These are phyloP conservation scores for Eurotiales sp. DNA, from an alignment of 2,329 filamentous ascomycete genomes.

Conservation along the genomic window DNA sequence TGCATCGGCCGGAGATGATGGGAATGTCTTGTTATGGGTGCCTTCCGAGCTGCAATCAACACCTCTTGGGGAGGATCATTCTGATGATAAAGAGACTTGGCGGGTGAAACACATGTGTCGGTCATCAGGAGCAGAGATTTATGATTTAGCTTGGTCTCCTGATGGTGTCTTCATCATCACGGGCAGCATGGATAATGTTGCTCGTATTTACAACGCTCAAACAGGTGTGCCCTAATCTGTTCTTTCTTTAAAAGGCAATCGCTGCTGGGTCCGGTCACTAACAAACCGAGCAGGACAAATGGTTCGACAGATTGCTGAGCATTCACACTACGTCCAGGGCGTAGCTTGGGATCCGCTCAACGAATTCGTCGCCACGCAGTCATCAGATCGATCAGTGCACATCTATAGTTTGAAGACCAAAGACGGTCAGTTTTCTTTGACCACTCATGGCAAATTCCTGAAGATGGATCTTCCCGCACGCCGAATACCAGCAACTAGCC, in stretches of 20 bases:
- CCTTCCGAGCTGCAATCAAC: constrained; percentile 71
- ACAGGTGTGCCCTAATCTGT: constrained; percentile 60
- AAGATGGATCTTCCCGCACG: constrained; percentile 92
- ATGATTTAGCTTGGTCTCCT: constrained; percentile 98
- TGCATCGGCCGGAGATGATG: constrained; percentile 93
- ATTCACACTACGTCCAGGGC: constrained; percentile 97
- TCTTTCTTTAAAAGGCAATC: constrained; percentile 16
- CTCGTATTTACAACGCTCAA: constrained; percentile 90
- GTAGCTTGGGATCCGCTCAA: constrained; percentile 98
- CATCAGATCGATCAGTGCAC: constrained; percentile 94
- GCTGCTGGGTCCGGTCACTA: too few species aligned
- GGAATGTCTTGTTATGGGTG: constrained; percentile 95
- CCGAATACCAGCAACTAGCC: constrained; percentile 85
- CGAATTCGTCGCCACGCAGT: constrained; percentile 97
- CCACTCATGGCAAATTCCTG: constrained; percentile 73
- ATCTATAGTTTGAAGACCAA: constrained; percentile 96
- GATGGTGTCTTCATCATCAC: constrained; percentile 95
- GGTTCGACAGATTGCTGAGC: constrained; percentile 91
- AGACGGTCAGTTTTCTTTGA: constrained; percentile 87
- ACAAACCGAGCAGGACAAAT: constrained; percentile 49
- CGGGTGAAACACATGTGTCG: constrained; percentile 96
- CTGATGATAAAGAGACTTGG: constrained; percentile 96
- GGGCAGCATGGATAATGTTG: constrained; percentile 98
- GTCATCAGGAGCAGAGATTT: constrained; percentile 91
- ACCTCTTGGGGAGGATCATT: constrained; percentile 74